Percentiles rank a stretch among this genome's conserved stretches.
Evolutionary conservation across 345 rosid species (phyloP).

Genomic region (Combretum micranthum): DNA sequence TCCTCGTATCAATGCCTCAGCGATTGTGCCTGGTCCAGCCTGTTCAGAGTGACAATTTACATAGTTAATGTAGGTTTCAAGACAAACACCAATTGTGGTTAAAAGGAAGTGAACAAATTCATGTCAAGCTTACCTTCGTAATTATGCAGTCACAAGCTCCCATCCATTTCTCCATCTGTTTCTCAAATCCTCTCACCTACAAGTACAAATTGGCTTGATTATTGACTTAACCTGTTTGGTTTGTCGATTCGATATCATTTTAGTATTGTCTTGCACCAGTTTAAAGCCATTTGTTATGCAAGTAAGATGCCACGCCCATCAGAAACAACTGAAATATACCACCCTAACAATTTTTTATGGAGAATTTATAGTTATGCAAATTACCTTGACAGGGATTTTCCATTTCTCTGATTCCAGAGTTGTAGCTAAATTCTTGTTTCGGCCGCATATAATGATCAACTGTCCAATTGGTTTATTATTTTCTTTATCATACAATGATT

Average conservation of each 20-base stretch:
- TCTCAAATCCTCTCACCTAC: conserved; percentile 85
- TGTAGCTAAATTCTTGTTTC: conserved; percentile 65
- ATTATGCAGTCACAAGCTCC: conserved; percentile 97
- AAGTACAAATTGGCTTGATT: neutral
- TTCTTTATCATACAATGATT: conserved; percentile 48
- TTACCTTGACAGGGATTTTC: conserved; percentile 88
- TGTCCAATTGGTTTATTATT: conserved; percentile 68
- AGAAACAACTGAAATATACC: too few relatives aligned
- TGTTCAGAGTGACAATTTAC: conserved; percentile 11
- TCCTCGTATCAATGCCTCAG: conserved; percentile 1
- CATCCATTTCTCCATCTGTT: conserved; percentile 98
- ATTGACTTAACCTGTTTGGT: too few relatives aligned
- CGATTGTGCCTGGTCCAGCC: conserved; percentile 99
- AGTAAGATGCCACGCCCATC: too few relatives aligned
- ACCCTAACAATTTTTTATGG: too few relatives aligned
- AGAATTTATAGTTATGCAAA: neutral
- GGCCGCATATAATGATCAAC: conserved; percentile 80
- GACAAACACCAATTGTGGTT: neutral
- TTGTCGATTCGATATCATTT: too few relatives aligned
- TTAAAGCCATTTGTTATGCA: too few relatives aligned
- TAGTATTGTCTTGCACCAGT: too few relatives aligned
- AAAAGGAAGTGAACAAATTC: neutral
- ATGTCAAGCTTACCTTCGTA: conserved; percentile 39
- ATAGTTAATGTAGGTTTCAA: neutral
- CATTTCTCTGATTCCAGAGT: conserved; percentile 56